These are phyloP conservation scores for Hippophae rhamnoides DNA, from an alignment of 306 rosid species.

Conservation along the genomic window DNA sequence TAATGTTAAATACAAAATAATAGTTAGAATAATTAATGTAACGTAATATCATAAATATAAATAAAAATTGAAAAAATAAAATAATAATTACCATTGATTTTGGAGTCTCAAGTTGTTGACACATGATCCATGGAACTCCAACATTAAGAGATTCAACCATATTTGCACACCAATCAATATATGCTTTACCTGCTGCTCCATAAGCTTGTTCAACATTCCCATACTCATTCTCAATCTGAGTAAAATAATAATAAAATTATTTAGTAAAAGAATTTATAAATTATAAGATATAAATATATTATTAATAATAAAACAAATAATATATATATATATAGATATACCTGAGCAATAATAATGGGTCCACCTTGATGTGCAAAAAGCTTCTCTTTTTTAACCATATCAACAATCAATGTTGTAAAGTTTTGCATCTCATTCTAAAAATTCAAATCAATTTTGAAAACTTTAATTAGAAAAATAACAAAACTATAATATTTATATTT, in stretches of 20 bases:
- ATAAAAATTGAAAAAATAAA: not conserved
- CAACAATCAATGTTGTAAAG: conserved; percentile 38
- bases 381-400: conserved; percentile 40
- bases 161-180: conserved; percentile 41
- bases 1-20: not conserved
- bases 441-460: not conserved
- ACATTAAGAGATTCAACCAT: conserved; percentile 36
- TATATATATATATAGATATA: conserved; percentile 1
- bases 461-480: not conserved
- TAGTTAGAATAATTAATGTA: not conserved
- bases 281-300: not conserved
- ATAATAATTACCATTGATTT: conserved; percentile 28
- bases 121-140: conserved; percentile 66
- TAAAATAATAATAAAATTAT: not conserved
- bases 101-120: conserved; percentile 43
- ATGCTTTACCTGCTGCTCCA: conserved; percentile 47
- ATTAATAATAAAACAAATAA: not conserved
- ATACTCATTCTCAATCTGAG: conserved; percentile 47
- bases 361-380: conserved; percentile 57
- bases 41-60: not conserved
- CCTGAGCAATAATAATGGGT: conserved; percentile 46
- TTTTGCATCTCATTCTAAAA: conserved; percentile 49
- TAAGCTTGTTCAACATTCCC: conserved; percentile 37
- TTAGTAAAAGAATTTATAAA: not conserved
- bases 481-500: not conserved